Evolutionary conservation across 805 yeast species (phyloP).

Genomic region (Sugiyamaella chiloensis): DNA sequence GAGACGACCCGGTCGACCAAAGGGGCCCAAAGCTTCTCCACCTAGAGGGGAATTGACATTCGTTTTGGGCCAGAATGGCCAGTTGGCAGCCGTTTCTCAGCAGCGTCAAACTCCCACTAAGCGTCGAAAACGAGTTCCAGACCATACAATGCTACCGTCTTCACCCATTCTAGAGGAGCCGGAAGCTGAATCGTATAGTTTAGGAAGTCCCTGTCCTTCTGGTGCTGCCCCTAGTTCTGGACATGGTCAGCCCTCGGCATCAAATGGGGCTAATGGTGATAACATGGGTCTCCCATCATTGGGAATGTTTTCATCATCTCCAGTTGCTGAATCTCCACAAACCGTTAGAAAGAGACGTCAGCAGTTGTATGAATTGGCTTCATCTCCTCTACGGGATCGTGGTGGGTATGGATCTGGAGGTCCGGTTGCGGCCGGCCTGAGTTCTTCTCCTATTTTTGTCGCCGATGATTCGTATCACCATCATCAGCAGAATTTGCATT

Average conservation of each 20-base stretch:
- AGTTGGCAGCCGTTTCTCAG: not conserved
- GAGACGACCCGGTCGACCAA: conserved; percentile 4
- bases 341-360: conserved; percentile 9
- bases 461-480: not conserved
- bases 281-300: conserved; percentile 13
- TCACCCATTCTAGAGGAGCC: not conserved
- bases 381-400: conserved; percentile 8
- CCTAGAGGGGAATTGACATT: conserved; percentile 2
- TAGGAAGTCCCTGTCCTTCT: conserved; percentile 1
- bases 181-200: not conserved
- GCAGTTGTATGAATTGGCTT: conserved; percentile 3
- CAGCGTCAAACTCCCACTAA: not conserved
- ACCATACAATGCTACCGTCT: not conserved
- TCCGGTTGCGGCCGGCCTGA: not conserved
- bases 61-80: not conserved
- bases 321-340: conserved; percentile 17
- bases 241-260: too few species aligned
- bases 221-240: not conserved
- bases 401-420: not conserved
- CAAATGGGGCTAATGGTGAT: not conserved
- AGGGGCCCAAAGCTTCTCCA: conserved; percentile 3
- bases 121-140: not conserved
- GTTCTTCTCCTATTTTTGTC: conserved; percentile 3
- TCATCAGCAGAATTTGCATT: not conserved
- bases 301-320: conserved; percentile 20